Conservation (phyloP, 1,284 basidiomycete species). For the Rhizoctonia solani region DNA sequence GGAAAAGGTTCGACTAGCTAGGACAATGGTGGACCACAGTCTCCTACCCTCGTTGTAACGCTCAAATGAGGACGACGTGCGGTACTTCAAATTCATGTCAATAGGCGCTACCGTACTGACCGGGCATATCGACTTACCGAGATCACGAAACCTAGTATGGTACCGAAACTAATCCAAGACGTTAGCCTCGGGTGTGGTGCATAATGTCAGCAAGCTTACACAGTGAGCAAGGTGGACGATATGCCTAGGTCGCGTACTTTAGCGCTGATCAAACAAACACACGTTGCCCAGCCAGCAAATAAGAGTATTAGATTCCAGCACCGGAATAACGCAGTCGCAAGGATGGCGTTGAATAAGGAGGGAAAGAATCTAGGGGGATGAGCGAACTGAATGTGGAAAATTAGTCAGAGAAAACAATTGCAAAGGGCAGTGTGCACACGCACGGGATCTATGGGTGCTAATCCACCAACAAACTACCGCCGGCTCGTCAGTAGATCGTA, state of each 20-base stretch:
- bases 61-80: conserved; percentile 77
- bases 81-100: conserved; percentile 45
- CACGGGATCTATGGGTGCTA: conserved; percentile 17
- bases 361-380: conserved; percentile 29
- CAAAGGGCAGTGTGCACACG: background rate
- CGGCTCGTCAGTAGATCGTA: background rate
- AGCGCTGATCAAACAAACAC: conserved; percentile 56
- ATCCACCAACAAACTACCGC: conserved; percentile 18
- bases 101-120: background rate
- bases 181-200: background rate
- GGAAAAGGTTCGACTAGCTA: conserved; percentile 57
- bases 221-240: conserved; percentile 60
- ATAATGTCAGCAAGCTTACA: conserved; percentile 49
- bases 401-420: background rate
- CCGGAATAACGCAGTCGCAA: conserved; percentile 65
- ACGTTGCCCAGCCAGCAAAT: conserved; percentile 62
- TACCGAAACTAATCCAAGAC: conserved; percentile 52
- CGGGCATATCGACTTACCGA: conserved; percentile 43
- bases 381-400: conserved; percentile 19
- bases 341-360: conserved; percentile 34
- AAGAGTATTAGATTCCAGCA: conserved; percentile 70
- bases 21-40: conserved; percentile 70
- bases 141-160: conserved; percentile 67
- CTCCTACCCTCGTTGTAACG: conserved; percentile 70
- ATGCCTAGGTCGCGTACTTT: conserved; percentile 53